Base-by-base conservation (phyloP, 1,139 yeast species). In the Waltiozyma sp. region DNA sequence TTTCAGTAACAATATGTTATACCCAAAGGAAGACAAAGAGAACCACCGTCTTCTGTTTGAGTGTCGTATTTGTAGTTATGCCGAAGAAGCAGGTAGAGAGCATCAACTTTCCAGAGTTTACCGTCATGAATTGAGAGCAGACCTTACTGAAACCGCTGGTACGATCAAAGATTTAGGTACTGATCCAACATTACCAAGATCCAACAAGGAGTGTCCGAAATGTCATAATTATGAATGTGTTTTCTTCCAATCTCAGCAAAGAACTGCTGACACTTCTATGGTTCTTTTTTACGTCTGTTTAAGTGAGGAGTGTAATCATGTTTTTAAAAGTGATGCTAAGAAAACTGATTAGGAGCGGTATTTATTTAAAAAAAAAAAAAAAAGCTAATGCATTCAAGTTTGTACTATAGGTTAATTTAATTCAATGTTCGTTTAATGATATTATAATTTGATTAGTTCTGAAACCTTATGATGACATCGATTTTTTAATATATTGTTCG, bases 261-360 rank as follows among this genome's bases (percentile, higher is more conserved):
- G 88, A 58, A 73, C 96, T 45, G 88, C 86, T 43, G 98, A 93
- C 60, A 91, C 99, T 2, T 81, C 93, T 51, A 91, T 91, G 98
- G 83, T 84, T 47, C 72, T 91, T 64, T 91, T 91, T 62, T 91
- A 86, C 62, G 98, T 91, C 45, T 91, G 98, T 63, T 66, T 85
- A 53, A 31, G 18, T 31, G 34, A 31, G 10, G 74, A 80, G 44
- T 91, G 98, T 62, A 83, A 86, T 49, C 78, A 83, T 58, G 87
- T 83, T 43, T 84, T 47, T 41, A 49, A 51, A 45, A 54, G 57
- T 46, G 51, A 28, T 13, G 33, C 11, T 8, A 14, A 28, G 34
- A 38, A 24, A 8, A 9, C 8, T 37, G 28, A 19, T n/a, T 37
- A 26, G 13, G 28, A 11, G 28, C 10, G 7, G 26, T 8, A 23